These are phyloP conservation scores for Yarrowia alimentaria DNA, from an alignment of 805 yeast genomes.

Conservation along the genomic window DNA sequence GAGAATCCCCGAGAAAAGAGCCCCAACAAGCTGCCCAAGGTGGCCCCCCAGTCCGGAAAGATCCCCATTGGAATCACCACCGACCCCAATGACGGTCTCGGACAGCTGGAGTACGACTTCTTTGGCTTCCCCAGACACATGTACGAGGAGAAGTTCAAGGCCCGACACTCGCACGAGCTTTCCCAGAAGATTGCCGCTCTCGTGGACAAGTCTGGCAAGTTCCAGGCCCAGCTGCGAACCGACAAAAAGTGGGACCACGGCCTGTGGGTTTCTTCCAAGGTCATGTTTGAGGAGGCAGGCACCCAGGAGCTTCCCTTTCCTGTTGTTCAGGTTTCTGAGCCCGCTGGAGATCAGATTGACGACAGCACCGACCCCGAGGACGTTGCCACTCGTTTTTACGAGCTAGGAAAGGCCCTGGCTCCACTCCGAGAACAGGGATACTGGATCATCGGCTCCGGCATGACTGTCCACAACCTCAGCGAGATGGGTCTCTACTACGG, in stretches of 20 bases:
- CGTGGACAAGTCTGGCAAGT: constrained; percentile 44
- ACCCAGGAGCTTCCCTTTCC: constrained; percentile 42
- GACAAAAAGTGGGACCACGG: constrained; percentile 80
- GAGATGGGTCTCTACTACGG: constrained; percentile 45
- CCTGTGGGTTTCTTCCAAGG: constrained; percentile 75
- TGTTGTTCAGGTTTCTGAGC: constrained; percentile 45
- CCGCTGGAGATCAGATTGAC: constrained; percentile 27
- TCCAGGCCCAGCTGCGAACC: constrained; percentile 44
- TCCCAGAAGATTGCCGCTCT: constrained; percentile 48
- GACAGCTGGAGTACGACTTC: constrained; percentile 63
- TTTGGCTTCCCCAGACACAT: constrained; percentile 65
- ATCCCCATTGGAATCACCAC: constrained; percentile 33
- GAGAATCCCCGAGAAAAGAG: constrained; percentile 26
- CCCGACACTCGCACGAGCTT: constrained; percentile 46
- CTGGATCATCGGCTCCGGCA: constrained; percentile 64
- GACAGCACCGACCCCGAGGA: constrained; percentile 42
- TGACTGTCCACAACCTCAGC: constrained; percentile 73
- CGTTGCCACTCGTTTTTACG: constrained; percentile 40
- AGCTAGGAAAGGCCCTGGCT: constrained; percentile 56
- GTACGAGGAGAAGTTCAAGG: constrained; percentile 62
- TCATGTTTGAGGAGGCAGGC: constrained; percentile 52
- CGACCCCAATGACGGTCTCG: constrained; percentile 45
- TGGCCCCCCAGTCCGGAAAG: constrained; percentile 6
- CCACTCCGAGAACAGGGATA: constrained; percentile 54
- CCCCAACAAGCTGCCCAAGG: constrained; percentile 19